Percentiles rank a stretch among this genome's conserved stretches.
Evolutionary conservation across 139 green algal species (phyloP).

Genomic region (Edaphochlamys debaryana): DNA sequence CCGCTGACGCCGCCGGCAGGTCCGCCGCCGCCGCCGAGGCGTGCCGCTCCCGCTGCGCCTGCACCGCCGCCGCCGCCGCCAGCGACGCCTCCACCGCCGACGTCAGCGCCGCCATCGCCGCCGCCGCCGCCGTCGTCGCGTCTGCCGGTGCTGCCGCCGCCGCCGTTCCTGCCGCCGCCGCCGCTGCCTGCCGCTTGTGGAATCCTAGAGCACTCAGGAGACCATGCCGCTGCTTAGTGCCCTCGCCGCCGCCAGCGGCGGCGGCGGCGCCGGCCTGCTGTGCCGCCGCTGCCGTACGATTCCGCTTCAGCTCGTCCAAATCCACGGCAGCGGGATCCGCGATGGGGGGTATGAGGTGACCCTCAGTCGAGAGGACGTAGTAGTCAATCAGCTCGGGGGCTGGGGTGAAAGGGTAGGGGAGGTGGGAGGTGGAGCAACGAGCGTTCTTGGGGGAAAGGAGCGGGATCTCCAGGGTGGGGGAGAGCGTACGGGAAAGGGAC

Average conservation of each 20-base stretch:
- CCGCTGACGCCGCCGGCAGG: too few species aligned
- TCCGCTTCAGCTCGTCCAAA: background rate
- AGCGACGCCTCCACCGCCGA: background rate
- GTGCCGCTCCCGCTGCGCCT: background rate
- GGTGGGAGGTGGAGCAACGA: too few species aligned
- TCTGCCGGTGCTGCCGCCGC: background rate
- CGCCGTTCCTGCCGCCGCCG: background rate
- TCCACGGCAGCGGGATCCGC: background rate
- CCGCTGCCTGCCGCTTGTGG: too few species aligned
- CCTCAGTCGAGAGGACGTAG: constrained; percentile 75
- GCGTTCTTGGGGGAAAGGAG: too few species aligned
- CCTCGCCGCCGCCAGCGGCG: too few species aligned
- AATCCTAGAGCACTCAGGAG: too few species aligned
- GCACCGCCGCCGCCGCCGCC: background rate
- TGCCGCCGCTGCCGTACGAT: background rate
- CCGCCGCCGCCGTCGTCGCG: constrained; percentile 3
- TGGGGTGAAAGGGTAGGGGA: constrained; percentile 31
- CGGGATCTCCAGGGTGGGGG: too few species aligned
- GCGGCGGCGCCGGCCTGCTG: background rate
- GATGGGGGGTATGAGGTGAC: constrained; percentile 71
- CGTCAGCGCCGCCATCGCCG: background rate
- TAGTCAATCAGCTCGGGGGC: constrained; percentile 55
- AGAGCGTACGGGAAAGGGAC: too few species aligned
- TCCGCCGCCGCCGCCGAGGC: too few species aligned
- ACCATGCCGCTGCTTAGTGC: too few species aligned